phyloP scores from a whole-genome alignment of 2,329 filamentous ascomycete genomes.

The Hortaea sp. region DNA sequence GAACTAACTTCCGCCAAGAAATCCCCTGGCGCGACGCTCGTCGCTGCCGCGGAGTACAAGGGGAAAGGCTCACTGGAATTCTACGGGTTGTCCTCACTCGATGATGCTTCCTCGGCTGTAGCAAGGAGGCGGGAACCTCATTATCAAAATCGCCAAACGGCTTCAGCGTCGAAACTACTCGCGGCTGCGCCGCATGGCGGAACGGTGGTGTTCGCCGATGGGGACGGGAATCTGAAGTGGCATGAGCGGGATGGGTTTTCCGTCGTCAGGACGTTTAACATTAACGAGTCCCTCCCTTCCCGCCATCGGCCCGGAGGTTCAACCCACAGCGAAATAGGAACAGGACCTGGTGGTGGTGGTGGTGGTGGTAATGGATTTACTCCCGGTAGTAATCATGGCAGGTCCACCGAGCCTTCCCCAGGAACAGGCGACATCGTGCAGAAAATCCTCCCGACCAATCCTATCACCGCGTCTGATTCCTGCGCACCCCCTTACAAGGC shows the following conservation, averaged over 20 bases:
- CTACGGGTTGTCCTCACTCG: slow-evolving; percentile 49
- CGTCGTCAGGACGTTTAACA: slow-evolving; percentile 46
- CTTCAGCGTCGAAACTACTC: slow-evolving; percentile 68
- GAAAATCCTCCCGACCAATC: slow-evolving; percentile 56
- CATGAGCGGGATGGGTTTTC: slow-evolving; percentile 69
- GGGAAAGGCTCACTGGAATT: slow-evolving; percentile 82
- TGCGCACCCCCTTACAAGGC: neutral
- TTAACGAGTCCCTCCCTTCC: slow-evolving; percentile 34
- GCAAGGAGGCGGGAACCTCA: neutral
- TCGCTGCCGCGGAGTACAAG: slow-evolving; percentile 84
- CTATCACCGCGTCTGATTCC: neutral
- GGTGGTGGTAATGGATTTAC: too few species aligned
- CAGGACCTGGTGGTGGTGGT: too few species aligned
- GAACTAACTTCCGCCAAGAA: slow-evolving; percentile 46
- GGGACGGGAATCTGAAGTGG: slow-evolving; percentile 78
- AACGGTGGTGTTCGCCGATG: slow-evolving; percentile 72
- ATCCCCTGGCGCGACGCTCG: slow-evolving; percentile 52
- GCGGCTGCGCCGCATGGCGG: slow-evolving; percentile 74
- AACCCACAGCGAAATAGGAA: neutral
- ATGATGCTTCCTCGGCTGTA: neutral
- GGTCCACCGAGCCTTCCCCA: slow-evolving; percentile 7
- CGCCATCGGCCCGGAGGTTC: neutral
- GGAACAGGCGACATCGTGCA: slow-evolving; percentile 61
- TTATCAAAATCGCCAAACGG: slow-evolving; percentile 74
- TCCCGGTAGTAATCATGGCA: neutral